Base-by-base conservation (phyloP, 208 protist species). In the Novymonas esmeraldas region DNA sequence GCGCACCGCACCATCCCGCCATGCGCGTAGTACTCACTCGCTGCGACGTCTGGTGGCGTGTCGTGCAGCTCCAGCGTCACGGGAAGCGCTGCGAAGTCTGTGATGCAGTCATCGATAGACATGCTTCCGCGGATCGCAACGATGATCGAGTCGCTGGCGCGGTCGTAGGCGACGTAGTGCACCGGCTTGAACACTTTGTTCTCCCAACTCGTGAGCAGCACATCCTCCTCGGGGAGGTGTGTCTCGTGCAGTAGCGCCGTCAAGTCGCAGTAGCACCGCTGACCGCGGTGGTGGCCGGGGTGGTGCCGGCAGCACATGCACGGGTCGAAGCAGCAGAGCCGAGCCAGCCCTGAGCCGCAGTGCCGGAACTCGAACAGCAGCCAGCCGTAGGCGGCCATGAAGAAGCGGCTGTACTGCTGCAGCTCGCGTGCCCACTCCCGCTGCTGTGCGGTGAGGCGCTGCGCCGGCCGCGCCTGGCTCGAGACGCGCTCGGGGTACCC, bases 41-140 rank as follows among this genome's bases (percentile, higher is more conserved):
- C n/a, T 6, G 61, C 51, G 34, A 38, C 31, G 10, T 14, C 66
- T 4, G 39, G 60, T 7, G 55, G 64, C 44, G 38, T 68, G 26
- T 75, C 81, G 33, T 59, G 41, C 28, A 92, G 70, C 48, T 22
- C 14, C 7, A 96, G 39, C 24, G 66, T 26, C 58, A 62, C 60
- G 3, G 92, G 89, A 11, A 64, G 71, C 11, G 87, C 83, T 0
- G 79, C 66, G 24, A 95, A 70, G 61, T 97, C 92, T 18, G 92
- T 97, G 36, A 95, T 48, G 46, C 85, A 92, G 63, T 97, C 92
- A 6, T 73, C 70, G 39, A 97, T 67, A 11, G 88, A 94, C 87
- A 95, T 89, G 63, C 89, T 97, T 51, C 92, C 92, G 24, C 92
- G 85, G 49, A 97, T 88, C 0, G 83, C 81, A n/a, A 97, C 67